These are phyloP conservation scores for Sanguinoderma infundibulare DNA, from an alignment of 1,284 basidiomycete species.

Conservation along the genomic window DNA sequence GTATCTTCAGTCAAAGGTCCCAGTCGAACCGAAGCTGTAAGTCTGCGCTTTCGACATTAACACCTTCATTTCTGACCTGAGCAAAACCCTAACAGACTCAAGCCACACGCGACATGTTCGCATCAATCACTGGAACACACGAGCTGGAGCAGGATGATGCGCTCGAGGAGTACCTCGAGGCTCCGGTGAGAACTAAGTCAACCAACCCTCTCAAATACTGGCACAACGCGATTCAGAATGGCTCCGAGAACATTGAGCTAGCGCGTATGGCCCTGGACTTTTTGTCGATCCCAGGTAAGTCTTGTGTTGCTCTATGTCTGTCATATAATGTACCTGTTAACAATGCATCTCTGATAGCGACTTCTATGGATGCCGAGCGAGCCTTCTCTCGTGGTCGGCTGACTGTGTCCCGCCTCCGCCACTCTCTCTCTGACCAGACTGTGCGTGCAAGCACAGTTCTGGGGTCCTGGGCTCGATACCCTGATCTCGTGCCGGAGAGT, in stretches of 20 bases:
- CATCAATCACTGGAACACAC: neutral
- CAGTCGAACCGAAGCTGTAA: too few relatives aligned
- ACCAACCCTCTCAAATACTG: neutral
- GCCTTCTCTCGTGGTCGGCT: conserved; percentile 29
- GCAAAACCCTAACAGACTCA: too few relatives aligned
- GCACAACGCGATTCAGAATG: neutral
- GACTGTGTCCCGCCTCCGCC: conserved; percentile 26
- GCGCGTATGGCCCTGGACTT: neutral
- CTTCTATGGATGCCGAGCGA: conserved; percentile 27
- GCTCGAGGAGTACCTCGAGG: neutral
- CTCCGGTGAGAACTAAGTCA: neutral
- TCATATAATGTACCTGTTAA: neutral
- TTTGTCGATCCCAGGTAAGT: neutral
- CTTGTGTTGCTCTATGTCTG: too few relatives aligned
- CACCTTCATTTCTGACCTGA: too few relatives aligned
- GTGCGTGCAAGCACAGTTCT: conserved; percentile 1
- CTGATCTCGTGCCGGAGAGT: neutral
- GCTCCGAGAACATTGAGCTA: neutral
- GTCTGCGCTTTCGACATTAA: too few relatives aligned
- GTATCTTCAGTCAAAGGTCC: too few relatives aligned
- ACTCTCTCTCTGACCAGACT: conserved; percentile 25
- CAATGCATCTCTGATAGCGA: conserved; percentile 7
- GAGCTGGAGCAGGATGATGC: neutral
- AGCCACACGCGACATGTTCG: neutral
- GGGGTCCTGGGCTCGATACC: neutral